phyloP scores from a whole-genome alignment of 2,329 filamentous ascomycete genomes.

The Sporothrix luriei region DNA sequence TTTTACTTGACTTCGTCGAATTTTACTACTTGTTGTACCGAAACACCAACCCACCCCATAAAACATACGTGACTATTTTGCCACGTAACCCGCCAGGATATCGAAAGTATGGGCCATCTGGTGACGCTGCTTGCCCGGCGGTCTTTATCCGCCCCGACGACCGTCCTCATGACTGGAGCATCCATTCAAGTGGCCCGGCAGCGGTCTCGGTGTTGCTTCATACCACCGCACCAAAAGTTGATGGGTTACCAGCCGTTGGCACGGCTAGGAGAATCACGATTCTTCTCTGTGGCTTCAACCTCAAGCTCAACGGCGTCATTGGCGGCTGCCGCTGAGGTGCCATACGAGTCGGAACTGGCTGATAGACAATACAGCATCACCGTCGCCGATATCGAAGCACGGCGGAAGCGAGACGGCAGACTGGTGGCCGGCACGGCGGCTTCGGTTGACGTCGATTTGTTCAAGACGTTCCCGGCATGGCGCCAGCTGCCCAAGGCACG shows the following conservation, averaged over 20 bases:
- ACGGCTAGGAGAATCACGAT: constrained; percentile 16
- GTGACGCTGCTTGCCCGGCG: constrained; percentile 9
- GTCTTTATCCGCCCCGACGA: not conserved
- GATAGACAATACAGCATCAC: constrained; percentile 49
- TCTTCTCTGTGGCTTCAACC: constrained; percentile 22
- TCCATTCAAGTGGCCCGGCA: not conserved
- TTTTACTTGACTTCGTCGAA: not conserved
- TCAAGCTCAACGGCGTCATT: constrained; percentile 23
- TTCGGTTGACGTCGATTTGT: constrained; percentile 75
- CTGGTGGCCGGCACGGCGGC: constrained; percentile 77
- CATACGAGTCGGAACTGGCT: not conserved
- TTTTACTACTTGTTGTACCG: not conserved
- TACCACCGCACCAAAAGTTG: not conserved
- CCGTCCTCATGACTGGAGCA: not conserved
- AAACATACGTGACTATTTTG: not conserved
- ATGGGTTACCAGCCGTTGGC: too few species aligned
- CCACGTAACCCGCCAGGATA: not conserved
- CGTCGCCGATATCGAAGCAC: constrained; percentile 65
- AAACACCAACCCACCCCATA: not conserved
- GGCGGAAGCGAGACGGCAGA: constrained; percentile 71
- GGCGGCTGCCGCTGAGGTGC: not conserved
- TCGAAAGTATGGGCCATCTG: constrained; percentile 22
- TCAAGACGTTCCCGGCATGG: constrained; percentile 63
- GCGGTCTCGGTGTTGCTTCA: not conserved
- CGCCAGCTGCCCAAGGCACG: constrained; percentile 73